Percentiles rank a stretch among this genome's conserved stretches.
Evolutionary conservation across 2,329 filamentous ascomycete genomes (phyloP).

Genomic region (Xylariales sp.): DNA sequence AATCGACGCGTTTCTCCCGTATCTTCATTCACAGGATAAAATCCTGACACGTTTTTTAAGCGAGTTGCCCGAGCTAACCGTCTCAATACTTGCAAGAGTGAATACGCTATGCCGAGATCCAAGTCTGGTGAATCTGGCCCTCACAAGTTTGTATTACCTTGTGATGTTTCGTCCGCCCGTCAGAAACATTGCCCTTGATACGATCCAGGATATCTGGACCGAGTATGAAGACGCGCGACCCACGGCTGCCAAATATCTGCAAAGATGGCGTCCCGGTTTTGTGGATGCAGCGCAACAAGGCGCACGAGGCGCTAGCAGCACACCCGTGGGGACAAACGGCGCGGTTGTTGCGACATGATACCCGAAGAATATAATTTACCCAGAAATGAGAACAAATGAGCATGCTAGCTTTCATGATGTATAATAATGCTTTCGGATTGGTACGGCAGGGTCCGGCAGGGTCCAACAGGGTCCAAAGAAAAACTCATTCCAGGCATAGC

Average conservation of each 20-base stretch:
- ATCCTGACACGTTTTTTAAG: constrained; percentile 90
- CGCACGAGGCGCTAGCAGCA: constrained; percentile 19
- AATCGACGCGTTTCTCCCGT: constrained; percentile 89
- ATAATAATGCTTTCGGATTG: constrained; percentile 28
- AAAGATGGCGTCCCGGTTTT: constrained; percentile 69
- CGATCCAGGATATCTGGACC: constrained; percentile 73
- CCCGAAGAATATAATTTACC: constrained; percentile 29
- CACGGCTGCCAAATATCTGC: constrained; percentile 71
- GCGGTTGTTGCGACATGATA: constrained; percentile 44
- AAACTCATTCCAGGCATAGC: constrained; percentile 18
- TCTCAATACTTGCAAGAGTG: constrained; percentile 77
- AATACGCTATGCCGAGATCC: constrained; percentile 75
- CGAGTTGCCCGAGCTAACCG: constrained; percentile 85
- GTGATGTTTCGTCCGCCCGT: constrained; percentile 76
- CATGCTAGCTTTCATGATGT: constrained; percentile 27
- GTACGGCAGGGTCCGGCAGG: constrained; percentile 8
- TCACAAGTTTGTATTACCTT: constrained; percentile 74
- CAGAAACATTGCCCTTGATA: constrained; percentile 71
- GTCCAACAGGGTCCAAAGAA: constrained; percentile 1
- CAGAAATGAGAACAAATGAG: constrained; percentile 8
- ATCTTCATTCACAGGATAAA: constrained; percentile 91
- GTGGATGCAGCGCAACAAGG: constrained; percentile 52
- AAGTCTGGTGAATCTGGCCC: constrained; percentile 70
- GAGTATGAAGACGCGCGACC: constrained; percentile 74
- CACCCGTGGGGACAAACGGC: constrained; percentile 36